phyloP scores from a whole-genome alignment of 1,284 basidiomycete genomes.

The Puccinia coronata region DNA sequence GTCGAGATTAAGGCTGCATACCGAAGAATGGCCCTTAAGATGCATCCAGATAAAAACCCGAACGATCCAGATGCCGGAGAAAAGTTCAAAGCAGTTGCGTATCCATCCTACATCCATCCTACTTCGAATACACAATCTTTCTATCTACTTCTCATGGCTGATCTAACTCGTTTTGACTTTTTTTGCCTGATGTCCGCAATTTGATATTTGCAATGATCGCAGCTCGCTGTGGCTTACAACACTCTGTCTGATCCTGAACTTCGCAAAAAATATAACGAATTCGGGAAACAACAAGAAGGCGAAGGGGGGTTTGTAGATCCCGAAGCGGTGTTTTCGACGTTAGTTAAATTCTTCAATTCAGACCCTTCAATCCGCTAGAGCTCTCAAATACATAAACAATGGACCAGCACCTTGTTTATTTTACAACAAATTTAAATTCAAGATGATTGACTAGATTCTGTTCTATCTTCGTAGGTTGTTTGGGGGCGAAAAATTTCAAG shows the following conservation, averaged over 20 bases:
- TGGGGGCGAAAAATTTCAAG: slow-evolving; percentile 64
- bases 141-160: slow-evolving; percentile 23
- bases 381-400: no score
- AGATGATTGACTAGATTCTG: neutral
- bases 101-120: neutral
- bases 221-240: slow-evolving; percentile 64
- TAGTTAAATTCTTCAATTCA: slow-evolving; percentile 30
- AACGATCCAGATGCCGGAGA: slow-evolving; percentile 90
- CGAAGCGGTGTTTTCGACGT: slow-evolving; percentile 74
- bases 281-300: slow-evolving; percentile 60
- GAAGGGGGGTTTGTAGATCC: slow-evolving; percentile 65
- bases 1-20: slow-evolving; percentile 96
- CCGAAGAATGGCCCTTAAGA: slow-evolving; percentile 67
- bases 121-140: neutral
- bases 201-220: neutral
- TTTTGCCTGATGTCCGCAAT: neutral
- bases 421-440: neutral
- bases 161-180: neutral
- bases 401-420: neutral
- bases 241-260: slow-evolving; percentile 77
- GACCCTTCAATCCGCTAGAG: neutral
- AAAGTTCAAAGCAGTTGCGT: slow-evolving; percentile 62
- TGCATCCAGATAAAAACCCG: slow-evolving; percentile 74
- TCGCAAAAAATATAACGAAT: slow-evolving; percentile 89
- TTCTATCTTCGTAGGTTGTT: slow-evolving; percentile 69